These are phyloP conservation scores for Pueraria montana DNA, from an alignment of 306 rosid genomes.

Conservation along the genomic window DNA sequence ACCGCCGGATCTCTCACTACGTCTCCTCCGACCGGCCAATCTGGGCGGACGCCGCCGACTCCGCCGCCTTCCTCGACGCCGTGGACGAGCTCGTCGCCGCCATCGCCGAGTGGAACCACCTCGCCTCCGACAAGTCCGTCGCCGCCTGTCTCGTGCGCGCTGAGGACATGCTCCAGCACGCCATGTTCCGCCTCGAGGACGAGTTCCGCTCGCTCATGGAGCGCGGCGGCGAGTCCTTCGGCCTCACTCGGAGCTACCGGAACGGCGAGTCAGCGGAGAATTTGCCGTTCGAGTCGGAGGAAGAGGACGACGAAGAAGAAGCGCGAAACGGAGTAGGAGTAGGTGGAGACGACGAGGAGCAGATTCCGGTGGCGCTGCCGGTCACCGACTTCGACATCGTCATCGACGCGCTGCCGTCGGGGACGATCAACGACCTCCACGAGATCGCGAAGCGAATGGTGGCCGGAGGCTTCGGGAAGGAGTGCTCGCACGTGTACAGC, in stretches of 20 bases:
- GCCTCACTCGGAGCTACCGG: slow-evolving; percentile 58
- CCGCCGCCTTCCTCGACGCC: slow-evolving; percentile 82
- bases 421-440: slow-evolving; percentile 81
- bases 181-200: slow-evolving; percentile 87
- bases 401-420: slow-evolving; percentile 89
- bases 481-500: slow-evolving; percentile 88
- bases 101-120: slow-evolving; percentile 79
- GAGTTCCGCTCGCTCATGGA: slow-evolving; percentile 93
- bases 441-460: slow-evolving; percentile 96
- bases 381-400: slow-evolving; percentile 76
- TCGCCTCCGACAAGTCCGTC: slow-evolving; percentile 68
- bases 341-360: slow-evolving; percentile 45
- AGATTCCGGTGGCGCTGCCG: slow-evolving; percentile 83
- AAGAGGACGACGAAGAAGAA: slow-evolving; percentile 58
- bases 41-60: slow-evolving; percentile 80
- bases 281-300: slow-evolving; percentile 71
- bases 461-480: slow-evolving; percentile 87
- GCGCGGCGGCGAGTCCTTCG: slow-evolving; percentile 89
- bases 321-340: slow-evolving; percentile 30
- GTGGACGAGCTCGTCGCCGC: slow-evolving; percentile 75
- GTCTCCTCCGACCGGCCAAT: slow-evolving; percentile 76
- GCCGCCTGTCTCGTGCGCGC: slow-evolving; percentile 74
- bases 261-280: slow-evolving; percentile 64
- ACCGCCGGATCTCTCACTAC: slow-evolving; percentile 82
- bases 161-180: slow-evolving; percentile 86